phyloP scores from a whole-genome alignment of 345 rosid species.

The Melastoma malabathricum region DNA sequence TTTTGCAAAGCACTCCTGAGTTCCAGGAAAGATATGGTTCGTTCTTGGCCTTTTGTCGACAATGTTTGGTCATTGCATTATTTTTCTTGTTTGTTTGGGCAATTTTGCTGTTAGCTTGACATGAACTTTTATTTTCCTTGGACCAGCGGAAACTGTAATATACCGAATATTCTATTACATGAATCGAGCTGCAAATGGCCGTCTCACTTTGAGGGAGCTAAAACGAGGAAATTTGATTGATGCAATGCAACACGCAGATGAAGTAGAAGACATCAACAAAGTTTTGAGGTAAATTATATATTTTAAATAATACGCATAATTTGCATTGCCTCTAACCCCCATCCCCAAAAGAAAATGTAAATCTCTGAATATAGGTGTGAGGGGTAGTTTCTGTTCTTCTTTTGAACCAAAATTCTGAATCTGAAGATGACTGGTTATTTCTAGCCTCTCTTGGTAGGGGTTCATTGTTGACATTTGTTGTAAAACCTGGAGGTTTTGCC shows the following conservation, averaged over 20 bases:
- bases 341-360: too few relatives aligned
- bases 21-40: conserved; percentile 98
- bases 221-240: conserved; percentile 81
- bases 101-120: too few relatives aligned
- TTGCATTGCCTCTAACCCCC: too few relatives aligned
- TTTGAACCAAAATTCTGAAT: too few relatives aligned
- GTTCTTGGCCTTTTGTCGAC: conserved; percentile 15
- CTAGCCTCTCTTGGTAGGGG: too few relatives aligned
- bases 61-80: neutral
- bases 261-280: conserved; percentile 98
- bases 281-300: conserved; percentile 51
- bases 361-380: too few relatives aligned
- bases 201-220: conserved; percentile 74
- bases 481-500: too few relatives aligned
- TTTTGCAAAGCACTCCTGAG: conserved; percentile 94
- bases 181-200: conserved; percentile 85
- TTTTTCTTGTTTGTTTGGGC: neutral
- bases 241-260: conserved; percentile 90
- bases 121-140: conserved; percentile 11
- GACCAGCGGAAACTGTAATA: conserved; percentile 96
- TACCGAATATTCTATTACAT: conserved; percentile 91
- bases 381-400: too few relatives aligned
- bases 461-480: too few relatives aligned
- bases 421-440: too few relatives aligned
- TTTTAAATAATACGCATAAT: too few relatives aligned